Base-by-base conservation (phyloP, 208 protist species). In the Leishmania amazonensis region DNA sequence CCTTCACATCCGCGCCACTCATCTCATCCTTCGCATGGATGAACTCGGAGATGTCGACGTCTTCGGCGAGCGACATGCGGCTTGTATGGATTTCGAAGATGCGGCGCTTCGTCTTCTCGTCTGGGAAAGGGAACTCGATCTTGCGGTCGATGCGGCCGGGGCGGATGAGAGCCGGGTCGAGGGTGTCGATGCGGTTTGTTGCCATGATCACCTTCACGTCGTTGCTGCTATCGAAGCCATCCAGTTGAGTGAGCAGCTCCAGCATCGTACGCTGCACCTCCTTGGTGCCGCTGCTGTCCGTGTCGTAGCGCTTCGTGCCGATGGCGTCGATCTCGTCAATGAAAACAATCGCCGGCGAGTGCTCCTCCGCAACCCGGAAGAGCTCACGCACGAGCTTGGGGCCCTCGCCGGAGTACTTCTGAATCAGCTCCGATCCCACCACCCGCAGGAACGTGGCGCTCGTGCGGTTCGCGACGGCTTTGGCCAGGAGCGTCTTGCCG, bases 261-360 rank as follows among this genome's bases (percentile, higher is more conserved):
- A 99, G 94, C 99, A 99, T 99, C 1, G 99, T 99, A 67, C 99
- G 95, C 94, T 99, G 99, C 87, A 99, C 99, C 93, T 99, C 99
- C 77, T 99, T 95, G 78, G 99, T 99, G 35, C 99, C 99, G 83
- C 98, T 99, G 74, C 94, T 99, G 51, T 97, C 98, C 24, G 98
- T 95, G 81, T 99, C 99, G 91, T 99, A 99, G 60, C 98, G 90
- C 91, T 99, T 99, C 45, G 98, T 99, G 64, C 99, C 99, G 74
- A 99, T 99, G 19, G 99, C 99, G 91, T 99, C 99, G 81, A 99
- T 99, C 87, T 99, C 99, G 89, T 99, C 99, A 87, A 99, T 99
- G 93, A 99, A 99, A 65, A 99, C 99, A 87, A 99, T 99, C 42
- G 99, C 97, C 7, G 99, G 99, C 17, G 99, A 94, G 83, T 98